Conservation (phyloP, 805 yeast genomes). For the Schwanniomyces occidentalis region DNA sequence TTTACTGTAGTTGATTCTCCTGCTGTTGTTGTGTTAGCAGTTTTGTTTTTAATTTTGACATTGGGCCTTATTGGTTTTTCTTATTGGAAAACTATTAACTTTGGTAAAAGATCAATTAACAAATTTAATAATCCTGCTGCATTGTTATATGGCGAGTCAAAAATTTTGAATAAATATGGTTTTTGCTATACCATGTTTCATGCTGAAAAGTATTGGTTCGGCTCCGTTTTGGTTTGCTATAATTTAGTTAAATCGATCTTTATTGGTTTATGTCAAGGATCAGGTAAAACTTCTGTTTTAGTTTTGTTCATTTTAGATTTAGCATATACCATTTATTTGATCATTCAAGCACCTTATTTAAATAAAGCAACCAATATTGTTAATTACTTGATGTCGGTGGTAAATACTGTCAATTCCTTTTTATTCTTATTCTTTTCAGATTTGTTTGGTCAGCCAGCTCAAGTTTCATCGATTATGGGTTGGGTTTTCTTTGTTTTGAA, state of each 20-base stretch:
- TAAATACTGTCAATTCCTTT: constrained; percentile 76
- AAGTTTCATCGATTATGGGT: constrained; percentile 85
- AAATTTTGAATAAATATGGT: constrained; percentile 75
- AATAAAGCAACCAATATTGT: constrained; percentile 80
- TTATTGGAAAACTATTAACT: constrained; percentile 58
- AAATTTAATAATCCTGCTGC: constrained; percentile 83
- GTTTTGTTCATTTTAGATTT: constrained; percentile 76
- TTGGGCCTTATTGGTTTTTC: constrained; percentile 64
- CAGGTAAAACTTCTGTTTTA: constrained; percentile 81
- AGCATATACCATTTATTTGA: constrained; percentile 62
- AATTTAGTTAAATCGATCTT: constrained; percentile 67
- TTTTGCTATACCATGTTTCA: constrained; percentile 87
- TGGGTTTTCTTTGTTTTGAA: constrained; percentile 86
- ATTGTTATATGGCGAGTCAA: constrained; percentile 74
- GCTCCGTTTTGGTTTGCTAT: constrained; percentile 61
- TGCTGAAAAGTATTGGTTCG: constrained; percentile 83
- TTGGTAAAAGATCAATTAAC: constrained; percentile 62
- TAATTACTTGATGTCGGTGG: constrained; percentile 70
- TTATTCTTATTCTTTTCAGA: constrained; percentile 84
- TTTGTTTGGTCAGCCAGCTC: constrained; percentile 75
- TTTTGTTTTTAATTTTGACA: constrained; percentile 63
- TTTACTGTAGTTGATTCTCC: constrained; percentile 80
- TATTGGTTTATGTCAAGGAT: constrained; percentile 73
- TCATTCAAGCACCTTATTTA: constrained; percentile 70
- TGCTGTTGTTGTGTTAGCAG: constrained; percentile 82